A percentile compares a stretch with the other conserved stretches of the same genome.
phyloP scores from a whole-genome alignment of 1,139 yeast genomes.

The Yamadazyma membranifaciens region DNA sequence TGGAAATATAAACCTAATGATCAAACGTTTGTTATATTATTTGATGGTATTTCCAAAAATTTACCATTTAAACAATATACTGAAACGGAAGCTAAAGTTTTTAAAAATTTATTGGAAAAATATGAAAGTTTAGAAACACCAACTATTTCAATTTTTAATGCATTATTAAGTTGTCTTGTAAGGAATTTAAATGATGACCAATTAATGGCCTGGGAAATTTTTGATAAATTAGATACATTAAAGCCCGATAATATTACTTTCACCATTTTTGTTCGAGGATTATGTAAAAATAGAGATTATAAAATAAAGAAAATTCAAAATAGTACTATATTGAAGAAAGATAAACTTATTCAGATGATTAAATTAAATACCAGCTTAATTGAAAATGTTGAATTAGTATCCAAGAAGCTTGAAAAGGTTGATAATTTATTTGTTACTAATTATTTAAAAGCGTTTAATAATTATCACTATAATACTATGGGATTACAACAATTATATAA shows the following conservation, averaged over 20 bases:
- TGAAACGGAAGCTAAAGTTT: conserved; percentile 12
- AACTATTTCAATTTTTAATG: conserved; percentile 30
- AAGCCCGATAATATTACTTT: conserved; percentile 39
- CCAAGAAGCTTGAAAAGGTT: conserved; percentile 2
- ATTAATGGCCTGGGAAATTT: conserved; percentile 38
- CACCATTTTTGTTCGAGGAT: conserved; percentile 40
- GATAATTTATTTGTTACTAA: conserved; percentile 17
- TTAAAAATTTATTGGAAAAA: conserved; percentile 23
- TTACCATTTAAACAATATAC: conserved; percentile 35
- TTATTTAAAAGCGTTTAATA: conserved; percentile 24
- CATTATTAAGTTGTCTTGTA: conserved; percentile 35
- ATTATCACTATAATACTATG: conserved; percentile 5
- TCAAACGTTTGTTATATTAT: conserved; percentile 54
- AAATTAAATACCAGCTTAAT: conserved; percentile 30
- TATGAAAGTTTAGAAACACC: conserved; percentile 20
- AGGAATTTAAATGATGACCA: conserved; percentile 35
- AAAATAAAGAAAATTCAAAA: conserved; percentile 18
- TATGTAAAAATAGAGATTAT: conserved; percentile 14
- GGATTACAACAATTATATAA: conserved; percentile 6
- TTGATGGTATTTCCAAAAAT: conserved; percentile 53
- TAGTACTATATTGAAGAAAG: conserved; percentile 17
- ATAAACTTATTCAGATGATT: conserved; percentile 24
- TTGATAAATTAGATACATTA: conserved; percentile 27
- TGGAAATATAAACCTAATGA: conserved; percentile 57
- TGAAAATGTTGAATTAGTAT: conserved; percentile 26